Percentiles rank a stretch among this genome's conserved stretches.
These are phyloP conservation scores for Auricularia auricula-judae DNA, from an alignment of 768 basidiomycete species.

Conservation along the genomic window DNA sequence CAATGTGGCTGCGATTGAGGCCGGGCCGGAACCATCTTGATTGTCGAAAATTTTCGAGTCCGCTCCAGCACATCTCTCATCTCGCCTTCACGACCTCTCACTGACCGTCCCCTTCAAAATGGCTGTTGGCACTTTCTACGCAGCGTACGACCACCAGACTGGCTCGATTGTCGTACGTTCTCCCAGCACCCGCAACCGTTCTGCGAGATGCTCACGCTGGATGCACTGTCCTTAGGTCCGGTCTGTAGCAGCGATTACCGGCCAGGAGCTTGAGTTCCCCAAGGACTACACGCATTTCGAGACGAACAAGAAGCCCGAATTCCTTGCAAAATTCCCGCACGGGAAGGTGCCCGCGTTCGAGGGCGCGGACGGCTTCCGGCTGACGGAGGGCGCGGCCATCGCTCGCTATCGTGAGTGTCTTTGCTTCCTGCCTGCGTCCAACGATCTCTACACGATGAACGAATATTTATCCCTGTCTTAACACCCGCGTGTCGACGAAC, in stretches of 20 bases:
- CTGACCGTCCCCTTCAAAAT: background rate
- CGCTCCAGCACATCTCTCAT: background rate
- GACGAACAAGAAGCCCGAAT: constrained; percentile 62
- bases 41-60: background rate
- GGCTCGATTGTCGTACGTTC: constrained; percentile 4
- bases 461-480: constrained; percentile 68
- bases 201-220: background rate
- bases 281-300: constrained; percentile 46
- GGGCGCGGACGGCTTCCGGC: constrained; percentile 59
- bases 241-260: constrained; percentile 50
- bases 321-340: constrained; percentile 61
- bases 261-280: constrained; percentile 44
- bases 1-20: constrained; percentile 30
- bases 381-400: constrained; percentile 72
- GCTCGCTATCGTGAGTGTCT: constrained; percentile 74
- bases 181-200: background rate
- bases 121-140: constrained; percentile 8
- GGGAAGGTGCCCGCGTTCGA: constrained; percentile 84
- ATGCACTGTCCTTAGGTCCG: constrained; percentile 24
- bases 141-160: background rate
- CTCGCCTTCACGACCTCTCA: background rate
- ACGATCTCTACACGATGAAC: constrained; percentile 15
- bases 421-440: constrained; percentile 1
- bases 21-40: background rate
- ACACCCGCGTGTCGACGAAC: constrained; percentile 19